A percentile compares a stretch with the other conserved stretches of the same genome.
Conservation (phyloP, 352 stramenopile genomes). For the Phytopythium aichiense region DNA sequence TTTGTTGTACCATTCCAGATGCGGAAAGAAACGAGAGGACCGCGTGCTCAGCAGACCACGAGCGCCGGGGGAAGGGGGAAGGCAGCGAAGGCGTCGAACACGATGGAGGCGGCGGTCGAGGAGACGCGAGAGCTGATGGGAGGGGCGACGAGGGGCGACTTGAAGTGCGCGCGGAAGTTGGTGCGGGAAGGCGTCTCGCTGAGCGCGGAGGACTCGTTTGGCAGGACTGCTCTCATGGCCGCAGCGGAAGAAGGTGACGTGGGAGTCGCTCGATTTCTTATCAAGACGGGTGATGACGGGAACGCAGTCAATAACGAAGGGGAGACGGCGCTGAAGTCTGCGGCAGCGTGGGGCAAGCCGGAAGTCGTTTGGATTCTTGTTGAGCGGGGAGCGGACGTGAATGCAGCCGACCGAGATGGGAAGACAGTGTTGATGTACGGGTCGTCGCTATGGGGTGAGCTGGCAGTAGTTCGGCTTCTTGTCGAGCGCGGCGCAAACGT, state of each 20-base stretch:
- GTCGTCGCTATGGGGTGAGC: not conserved
- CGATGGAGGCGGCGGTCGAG: no score
- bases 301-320: not conserved
- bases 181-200: not conserved
- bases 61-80: no score
- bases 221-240: not conserved
- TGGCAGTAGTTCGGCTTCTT: not conserved
- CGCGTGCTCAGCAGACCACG: no score
- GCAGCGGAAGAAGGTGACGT: not conserved
- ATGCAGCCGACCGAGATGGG: not conserved
- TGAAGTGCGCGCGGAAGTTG: not conserved
- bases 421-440: not conserved
- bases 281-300: not conserved
- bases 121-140: no score
- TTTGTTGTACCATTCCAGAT: no score
- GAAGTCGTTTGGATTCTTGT: not conserved
- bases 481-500: not conserved
- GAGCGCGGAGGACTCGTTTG: not conserved
- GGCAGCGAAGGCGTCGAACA: no score
- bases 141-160: not conserved
- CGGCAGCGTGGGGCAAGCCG: not conserved
- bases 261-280: not conserved
- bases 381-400: not conserved
- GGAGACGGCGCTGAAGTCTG: not conserved
- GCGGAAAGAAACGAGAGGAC: no score